Percentiles rank a stretch among this genome's conserved stretches.
Conservation (phyloP, 257 asterid genomes). For the Linaria vulgaris region DNA sequence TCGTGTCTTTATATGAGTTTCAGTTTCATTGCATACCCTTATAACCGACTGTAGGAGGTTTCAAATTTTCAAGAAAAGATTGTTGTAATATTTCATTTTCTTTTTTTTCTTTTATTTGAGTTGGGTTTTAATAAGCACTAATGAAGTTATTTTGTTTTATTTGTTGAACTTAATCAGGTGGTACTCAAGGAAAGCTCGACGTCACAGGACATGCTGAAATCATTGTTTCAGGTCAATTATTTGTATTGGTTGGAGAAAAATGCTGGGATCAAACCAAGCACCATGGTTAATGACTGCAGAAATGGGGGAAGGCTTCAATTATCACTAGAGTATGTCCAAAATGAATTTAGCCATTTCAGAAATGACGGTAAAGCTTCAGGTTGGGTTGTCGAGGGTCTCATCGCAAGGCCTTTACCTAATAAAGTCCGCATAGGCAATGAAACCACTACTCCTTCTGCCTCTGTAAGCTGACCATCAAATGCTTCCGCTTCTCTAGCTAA, state of each 20-base stretch:
- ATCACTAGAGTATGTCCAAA: slow-evolving; percentile 66
- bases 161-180: slow-evolving; percentile 51
- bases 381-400: slow-evolving; percentile 77
- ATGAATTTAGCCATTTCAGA: slow-evolving; percentile 74
- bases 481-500: background rate
- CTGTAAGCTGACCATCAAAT: slow-evolving; percentile 34
- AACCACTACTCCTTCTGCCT: slow-evolving; percentile 35
- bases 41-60: background rate
- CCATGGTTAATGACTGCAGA: slow-evolving; percentile 61
- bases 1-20: background rate
- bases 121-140: too few species aligned
- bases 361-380: slow-evolving; percentile 71
- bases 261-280: slow-evolving; percentile 69
- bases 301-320: slow-evolving; percentile 79
- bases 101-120: slow-evolving; percentile 12
- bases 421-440: slow-evolving; percentile 51
- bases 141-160: background rate
- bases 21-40: too few species aligned
- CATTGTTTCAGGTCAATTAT: slow-evolving; percentile 80
- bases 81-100: too few species aligned
- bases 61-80: background rate
- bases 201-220: slow-evolving; percentile 85
- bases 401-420: slow-evolving; percentile 79
- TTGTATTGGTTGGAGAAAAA: slow-evolving; percentile 87
- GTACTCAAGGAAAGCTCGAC: slow-evolving; percentile 76